Conservation (phyloP, 352 stramenopile genomes). For the Blastocystis sp. region DNA sequence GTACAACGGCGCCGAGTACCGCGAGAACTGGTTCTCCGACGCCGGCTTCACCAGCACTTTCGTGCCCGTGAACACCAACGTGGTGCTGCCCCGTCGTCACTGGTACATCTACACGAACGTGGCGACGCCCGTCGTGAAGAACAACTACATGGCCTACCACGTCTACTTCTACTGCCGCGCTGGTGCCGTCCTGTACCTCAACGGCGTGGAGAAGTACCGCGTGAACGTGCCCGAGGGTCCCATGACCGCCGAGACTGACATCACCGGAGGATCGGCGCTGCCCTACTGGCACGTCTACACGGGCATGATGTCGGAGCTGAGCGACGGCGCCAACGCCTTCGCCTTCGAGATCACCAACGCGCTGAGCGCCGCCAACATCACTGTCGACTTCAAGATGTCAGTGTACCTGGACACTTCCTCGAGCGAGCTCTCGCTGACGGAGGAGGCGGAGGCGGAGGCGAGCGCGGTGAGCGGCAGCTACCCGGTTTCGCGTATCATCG, state of each 20-base stretch:
- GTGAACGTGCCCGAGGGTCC: conserved; percentile 11
- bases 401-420: conserved; percentile 19
- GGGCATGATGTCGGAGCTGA: neutral
- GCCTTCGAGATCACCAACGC: conserved; percentile 48
- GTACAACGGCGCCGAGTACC: conserved; percentile 17
- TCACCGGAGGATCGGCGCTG: conserved; percentile 24
- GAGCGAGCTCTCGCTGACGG: neutral
- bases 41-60: neutral
- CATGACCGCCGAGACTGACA: neutral
- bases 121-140: neutral
- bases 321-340: neutral
- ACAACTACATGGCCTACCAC: neutral
- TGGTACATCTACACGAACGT: conserved; percentile 37
- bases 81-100: neutral
- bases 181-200: conserved; percentile 34
- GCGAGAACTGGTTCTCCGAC: conserved; percentile 3
- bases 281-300: conserved; percentile 53
- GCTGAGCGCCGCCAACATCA: neutral
- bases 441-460: conserved; percentile 3
- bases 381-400: conserved; percentile 40
- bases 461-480: neutral
- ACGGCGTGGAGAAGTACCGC: conserved; percentile 16
- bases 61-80: neutral
- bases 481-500: neutral
- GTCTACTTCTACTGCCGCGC: conserved; percentile 45